Percentiles rank a stretch among this genome's conserved stretches.
Conservation (phyloP, 345 rosid species). For the Dipteronia dyeriana region DNA sequence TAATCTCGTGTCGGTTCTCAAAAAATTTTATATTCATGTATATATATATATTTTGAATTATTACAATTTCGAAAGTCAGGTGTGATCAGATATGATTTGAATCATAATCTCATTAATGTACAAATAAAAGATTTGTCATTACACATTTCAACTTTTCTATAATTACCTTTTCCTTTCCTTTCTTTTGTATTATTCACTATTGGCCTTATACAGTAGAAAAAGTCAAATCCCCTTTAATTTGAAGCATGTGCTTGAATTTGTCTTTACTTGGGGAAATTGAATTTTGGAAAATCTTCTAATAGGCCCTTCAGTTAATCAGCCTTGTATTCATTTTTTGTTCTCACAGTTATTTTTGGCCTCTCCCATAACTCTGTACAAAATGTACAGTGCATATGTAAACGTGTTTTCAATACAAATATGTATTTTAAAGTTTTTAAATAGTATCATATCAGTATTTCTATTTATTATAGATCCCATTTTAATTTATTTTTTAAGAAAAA, state of each 20-base stretch:
- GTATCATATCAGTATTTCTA: too few species aligned
- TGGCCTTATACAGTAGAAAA: not conserved
- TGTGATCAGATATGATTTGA: too few species aligned
- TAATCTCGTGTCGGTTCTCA: too few species aligned
- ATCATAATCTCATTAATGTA: not conserved
- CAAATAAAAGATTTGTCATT: too few species aligned
- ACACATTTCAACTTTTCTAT: not conserved
- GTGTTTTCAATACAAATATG: too few species aligned
- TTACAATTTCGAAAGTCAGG: too few species aligned
- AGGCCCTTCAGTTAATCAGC: not conserved
- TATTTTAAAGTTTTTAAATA: too few species aligned
- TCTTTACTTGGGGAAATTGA: not conserved
- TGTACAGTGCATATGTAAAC: too few species aligned
- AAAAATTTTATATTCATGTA: too few species aligned
- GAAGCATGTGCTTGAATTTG: slow-evolving; percentile 7
- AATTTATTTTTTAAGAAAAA: too few species aligned
- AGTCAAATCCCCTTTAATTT: not conserved
- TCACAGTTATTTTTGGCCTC: not conserved
- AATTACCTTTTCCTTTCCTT: not conserved
- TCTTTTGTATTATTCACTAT: not conserved
- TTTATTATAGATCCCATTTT: too few species aligned
- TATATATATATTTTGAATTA: too few species aligned
- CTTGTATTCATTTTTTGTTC: not conserved
- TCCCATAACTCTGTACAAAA: not conserved
- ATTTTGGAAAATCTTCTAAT: not conserved